Conservation (phyloP, 345 rosid species). For the Brassica napus region DNA sequence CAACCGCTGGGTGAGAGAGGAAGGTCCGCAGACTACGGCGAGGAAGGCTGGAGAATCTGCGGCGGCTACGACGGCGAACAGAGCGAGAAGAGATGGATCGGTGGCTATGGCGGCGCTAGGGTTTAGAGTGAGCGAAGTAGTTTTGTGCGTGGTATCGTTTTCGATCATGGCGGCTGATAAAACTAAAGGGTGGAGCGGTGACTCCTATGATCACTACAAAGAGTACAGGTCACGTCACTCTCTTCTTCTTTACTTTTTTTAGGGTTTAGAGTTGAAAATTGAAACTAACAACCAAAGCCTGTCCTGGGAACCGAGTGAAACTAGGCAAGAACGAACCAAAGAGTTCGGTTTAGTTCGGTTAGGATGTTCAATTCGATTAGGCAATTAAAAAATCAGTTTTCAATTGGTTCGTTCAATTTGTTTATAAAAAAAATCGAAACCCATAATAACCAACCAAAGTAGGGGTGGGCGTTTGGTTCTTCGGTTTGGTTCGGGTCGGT, state of each 20-base stretch:
- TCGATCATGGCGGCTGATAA: slow-evolving; percentile 96
- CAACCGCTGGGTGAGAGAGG: slow-evolving; percentile 54
- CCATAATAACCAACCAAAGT: no score
- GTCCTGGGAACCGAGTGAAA: not conserved
- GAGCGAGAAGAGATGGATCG: slow-evolving; percentile 43
- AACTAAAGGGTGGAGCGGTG: slow-evolving; percentile 98
- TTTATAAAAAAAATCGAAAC: no score
- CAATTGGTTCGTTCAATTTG: not conserved
- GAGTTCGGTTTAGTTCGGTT: not conserved
- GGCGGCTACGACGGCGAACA: slow-evolving; percentile 38
- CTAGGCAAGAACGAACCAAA: not conserved
- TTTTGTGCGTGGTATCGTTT: slow-evolving; percentile 84
- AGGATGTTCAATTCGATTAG: not conserved
- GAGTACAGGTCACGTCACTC: slow-evolving; percentile 69
- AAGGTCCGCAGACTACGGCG: slow-evolving; percentile 28
- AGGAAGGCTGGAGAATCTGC: slow-evolving; percentile 39
- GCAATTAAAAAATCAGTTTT: not conserved
- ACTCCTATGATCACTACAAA: slow-evolving; percentile 85
- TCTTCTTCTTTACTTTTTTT: not conserved
- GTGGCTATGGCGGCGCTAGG: slow-evolving; percentile 53
- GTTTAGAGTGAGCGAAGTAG: slow-evolving; percentile 62
- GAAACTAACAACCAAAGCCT: not conserved
- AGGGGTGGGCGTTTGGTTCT: no score
- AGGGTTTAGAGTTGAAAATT: not conserved
- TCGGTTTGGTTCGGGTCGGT: no score